Base-by-base conservation (phyloP, 2,329 filamentous ascomycete species). In the Calonectria henricotiae region DNA sequence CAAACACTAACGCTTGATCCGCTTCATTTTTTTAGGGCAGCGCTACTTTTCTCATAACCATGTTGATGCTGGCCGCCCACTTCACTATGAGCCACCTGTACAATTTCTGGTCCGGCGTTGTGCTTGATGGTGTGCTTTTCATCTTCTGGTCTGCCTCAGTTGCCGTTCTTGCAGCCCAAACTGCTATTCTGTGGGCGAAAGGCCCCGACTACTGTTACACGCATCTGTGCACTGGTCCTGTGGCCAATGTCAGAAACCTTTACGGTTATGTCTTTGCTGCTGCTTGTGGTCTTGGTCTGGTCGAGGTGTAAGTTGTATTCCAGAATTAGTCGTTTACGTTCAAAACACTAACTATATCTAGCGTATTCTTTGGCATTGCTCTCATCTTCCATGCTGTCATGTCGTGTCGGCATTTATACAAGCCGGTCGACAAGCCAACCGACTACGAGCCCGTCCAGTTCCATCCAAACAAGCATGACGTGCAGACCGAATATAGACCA, bases 71-170 rank as follows among this genome's bases (percentile, higher is more conserved):
- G 8, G 79, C 85, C 13, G 83, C 85, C 15, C 80, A 83, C 46
- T 81, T 80, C 44, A 81, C 80, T n/a, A 76, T 80, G 1, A 81
- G 83, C n/a, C 77, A 78, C 3, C 74, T 82, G 15, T 89, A 86
- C 78, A 90, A 89, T 77, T 87, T 86, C 78, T 89, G 86, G 84
- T 85, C 85, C 25, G 81, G 87, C 7, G 77, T 90, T 3, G 81
- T 80, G 17, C 80, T 90, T 37, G 88, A 90, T 72, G 82, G 86
- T 15, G 82, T 87, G 64, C 83, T 87, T 35, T 75, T 87, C 61
- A 69, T 90, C 66, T 86, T 90, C 76, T 90, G 88, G 88, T 79
- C 87, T 39, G 74, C 80, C 62, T 81, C 84, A 0, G 84, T 87
- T 46, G 83, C 81, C 11, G 73, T 85, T 12, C 76, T 85, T 6